These are phyloP conservation scores for Tulasnella sp. DNA, from an alignment of 768 basidiomycete species.

Conservation along the genomic window DNA sequence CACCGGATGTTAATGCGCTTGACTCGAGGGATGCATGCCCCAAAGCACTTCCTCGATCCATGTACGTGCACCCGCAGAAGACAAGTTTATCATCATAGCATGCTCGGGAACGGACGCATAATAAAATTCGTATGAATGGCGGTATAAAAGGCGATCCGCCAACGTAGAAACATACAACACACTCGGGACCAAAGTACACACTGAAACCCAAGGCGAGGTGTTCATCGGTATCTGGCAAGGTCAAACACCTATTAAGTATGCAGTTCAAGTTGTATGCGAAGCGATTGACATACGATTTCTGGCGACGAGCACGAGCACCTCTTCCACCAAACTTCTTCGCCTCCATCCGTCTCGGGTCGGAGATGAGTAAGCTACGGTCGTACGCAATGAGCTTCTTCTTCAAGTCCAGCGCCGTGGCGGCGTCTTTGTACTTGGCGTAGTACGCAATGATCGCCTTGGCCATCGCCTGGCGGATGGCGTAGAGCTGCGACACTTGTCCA, in stretches of 20 bases:
- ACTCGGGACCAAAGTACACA: background rate
- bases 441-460: constrained; percentile 96
- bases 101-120: no score
- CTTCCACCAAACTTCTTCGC: constrained; percentile 99
- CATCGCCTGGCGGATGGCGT: constrained; percentile 98
- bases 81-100: no score
- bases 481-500: constrained; percentile 98
- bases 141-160: background rate
- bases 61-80: no score
- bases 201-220: background rate
- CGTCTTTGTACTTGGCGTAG: constrained; percentile 98
- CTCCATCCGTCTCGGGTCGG: constrained; percentile 94
- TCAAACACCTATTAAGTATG: background rate
- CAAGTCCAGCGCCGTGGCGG: constrained; percentile 90
- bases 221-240: background rate
- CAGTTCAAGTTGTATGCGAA: background rate
- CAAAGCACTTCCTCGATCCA: no score
- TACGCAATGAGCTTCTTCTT: constrained; percentile 97
- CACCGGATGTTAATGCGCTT: no score
- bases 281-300: constrained; percentile 62
- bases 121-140: no score
- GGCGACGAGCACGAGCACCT: constrained; percentile 96
- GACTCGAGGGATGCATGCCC: no score
- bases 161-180: background rate
- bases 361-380: constrained; percentile 81